Evolutionary conservation across 192 early-diverging fungal species (phyloP), one percentile per base, ranked within the genome.

Genomic region (Lobosporangium transversale): DNA sequence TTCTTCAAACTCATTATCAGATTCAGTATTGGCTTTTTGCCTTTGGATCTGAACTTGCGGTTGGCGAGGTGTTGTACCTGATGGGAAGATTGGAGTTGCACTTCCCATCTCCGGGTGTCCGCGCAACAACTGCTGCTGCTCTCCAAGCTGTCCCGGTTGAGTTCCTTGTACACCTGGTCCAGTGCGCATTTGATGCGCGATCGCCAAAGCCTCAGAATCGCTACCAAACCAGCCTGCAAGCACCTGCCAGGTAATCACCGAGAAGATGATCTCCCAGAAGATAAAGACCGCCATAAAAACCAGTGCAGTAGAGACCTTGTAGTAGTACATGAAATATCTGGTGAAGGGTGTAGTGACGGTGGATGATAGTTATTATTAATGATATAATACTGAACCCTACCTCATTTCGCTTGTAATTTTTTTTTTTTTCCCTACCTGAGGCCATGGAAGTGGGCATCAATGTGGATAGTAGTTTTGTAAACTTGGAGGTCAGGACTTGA

Each of bases 281-380:
- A 83, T 62, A 37, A 87, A 87, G 8, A 83, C 36, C 0, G 54
- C 24, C 29, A 79, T 83, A 37, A 85, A 87, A 4, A 69, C 62
- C 35, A 84, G 40, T 1, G 80, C 83, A 0, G 85, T 85, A 6
- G 73, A 47, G n/a, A 83, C 23, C 27, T 69, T 70, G 53, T 79
- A 79, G 42, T 83, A 80, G 61, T 85, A 87, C 85, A 87, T 87
- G 26, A 83, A 85, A 20, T 83, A 87, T 31, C 85, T 83, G 32
- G 17, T 17, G n/a, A n/a, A 8, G 54, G 14, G 7, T 8, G 9
- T 6, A 30, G 51, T 12, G n/a, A 23, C 26, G n/a, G n/a, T n/a
- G n/a, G n/a, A 4, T 36, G 29, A 52, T 7, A 31, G 26, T 14
- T n/a, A n/a, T n/a, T n/a, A n/a, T n/a, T n/a, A n/a, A n/a, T 48